These are phyloP conservation scores for Dendrocalamus latiflorus DNA, from an alignment of 202 grass and related monocot genomes.

Conservation along the genomic window DNA sequence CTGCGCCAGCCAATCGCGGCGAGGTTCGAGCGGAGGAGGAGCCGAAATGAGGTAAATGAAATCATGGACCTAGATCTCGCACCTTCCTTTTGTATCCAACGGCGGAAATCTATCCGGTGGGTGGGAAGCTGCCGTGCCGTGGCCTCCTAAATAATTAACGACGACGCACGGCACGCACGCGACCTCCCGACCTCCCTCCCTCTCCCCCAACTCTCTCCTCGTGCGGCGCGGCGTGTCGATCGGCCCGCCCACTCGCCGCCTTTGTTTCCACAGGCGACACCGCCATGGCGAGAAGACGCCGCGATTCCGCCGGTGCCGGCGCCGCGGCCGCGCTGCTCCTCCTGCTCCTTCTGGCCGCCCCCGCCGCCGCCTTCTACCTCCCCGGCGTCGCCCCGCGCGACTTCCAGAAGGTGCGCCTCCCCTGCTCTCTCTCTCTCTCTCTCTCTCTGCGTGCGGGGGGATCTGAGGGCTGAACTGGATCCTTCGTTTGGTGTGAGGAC, in stretches of 20 bases:
- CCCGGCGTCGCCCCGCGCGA: constrained; percentile 55
- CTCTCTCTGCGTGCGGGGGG: not conserved
- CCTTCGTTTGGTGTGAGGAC: not conserved
- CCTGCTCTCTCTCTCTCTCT: too few species aligned
- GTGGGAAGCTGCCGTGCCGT: too few species aligned
- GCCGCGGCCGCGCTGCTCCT: not conserved
- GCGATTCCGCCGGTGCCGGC: not conserved
- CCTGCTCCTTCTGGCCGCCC: constrained; percentile 4
- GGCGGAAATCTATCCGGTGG: too few species aligned
- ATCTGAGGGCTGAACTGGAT: constrained; percentile 12
- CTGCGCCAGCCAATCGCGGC: too few species aligned
- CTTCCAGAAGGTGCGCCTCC: constrained; percentile 38
- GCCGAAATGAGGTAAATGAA: too few species aligned
- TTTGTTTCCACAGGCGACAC: not conserved
- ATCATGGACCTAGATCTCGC: too few species aligned
- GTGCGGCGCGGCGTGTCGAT: not conserved
- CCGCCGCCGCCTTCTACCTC: constrained; percentile 43
- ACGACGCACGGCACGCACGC: too few species aligned
- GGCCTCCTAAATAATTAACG: too few species aligned
- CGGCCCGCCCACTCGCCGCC: not conserved
- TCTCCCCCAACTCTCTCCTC: too few species aligned
- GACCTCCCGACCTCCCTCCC: too few species aligned
- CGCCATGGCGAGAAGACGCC: not conserved
- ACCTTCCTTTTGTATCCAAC: too few species aligned
- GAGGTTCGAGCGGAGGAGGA: too few species aligned